Evolutionary conservation across 2,329 filamentous ascomycete species (phyloP).

Genomic region (Botryotinia convoluta): DNA sequence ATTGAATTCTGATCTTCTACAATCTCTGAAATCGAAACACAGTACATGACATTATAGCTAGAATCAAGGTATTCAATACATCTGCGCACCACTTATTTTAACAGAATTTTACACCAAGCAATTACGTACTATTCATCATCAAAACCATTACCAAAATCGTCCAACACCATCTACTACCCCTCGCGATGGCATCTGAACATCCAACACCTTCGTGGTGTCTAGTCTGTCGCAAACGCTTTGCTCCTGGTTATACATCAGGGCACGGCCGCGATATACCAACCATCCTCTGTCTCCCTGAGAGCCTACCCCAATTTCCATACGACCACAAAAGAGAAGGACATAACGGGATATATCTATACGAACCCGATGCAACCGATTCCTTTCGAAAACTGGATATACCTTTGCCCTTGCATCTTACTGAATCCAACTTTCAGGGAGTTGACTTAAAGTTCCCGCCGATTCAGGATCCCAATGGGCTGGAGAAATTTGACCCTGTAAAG

Average conservation of each 20-base stretch:
- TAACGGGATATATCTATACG: background rate
- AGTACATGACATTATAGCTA: background rate
- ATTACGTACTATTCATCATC: background rate
- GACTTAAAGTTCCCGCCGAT: background rate
- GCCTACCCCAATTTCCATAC: no score
- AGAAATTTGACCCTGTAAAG: background rate
- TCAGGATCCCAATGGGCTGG: no score
- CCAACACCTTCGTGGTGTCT: background rate
- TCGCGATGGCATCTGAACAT: background rate
- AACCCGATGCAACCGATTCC: fast-evolving
- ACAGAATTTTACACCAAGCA: background rate
- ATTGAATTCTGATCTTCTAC: background rate
- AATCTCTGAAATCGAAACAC: background rate
- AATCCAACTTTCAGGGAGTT: background rate
- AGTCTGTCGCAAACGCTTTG: background rate
- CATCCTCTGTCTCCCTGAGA: background rate
- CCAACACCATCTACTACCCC: background rate
- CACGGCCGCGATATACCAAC: fast-evolving
- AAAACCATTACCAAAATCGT: background rate
- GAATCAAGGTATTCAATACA: background rate
- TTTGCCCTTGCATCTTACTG: background rate
- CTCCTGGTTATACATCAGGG: no score
- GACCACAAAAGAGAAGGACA: background rate
- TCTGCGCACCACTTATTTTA: background rate
- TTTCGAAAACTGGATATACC: background rate